Base-by-base conservation (phyloP, 148 eudicot genomes). In the Dysphania ambrosioides region DNA sequence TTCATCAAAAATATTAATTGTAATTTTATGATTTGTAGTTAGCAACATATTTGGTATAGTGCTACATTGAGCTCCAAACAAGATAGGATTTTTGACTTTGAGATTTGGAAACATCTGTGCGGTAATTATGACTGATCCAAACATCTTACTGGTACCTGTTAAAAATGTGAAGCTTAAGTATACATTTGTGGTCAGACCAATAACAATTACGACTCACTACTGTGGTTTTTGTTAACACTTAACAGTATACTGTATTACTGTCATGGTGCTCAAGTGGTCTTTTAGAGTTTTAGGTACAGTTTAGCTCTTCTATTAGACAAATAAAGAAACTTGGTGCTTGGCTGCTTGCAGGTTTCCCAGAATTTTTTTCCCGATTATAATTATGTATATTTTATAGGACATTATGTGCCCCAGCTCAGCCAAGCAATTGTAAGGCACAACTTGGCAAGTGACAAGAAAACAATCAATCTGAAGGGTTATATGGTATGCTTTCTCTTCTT, bases 391-490 rank as follows among this genome's bases (percentile, higher is more conserved):
- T 40, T 87, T 76, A 41, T 85, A 95, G 99, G 99, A 70, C 99
- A 95, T 78, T 95, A 95, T 86, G 92, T 92, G 42, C 96, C 99
- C 75, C 99, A 95, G 82, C 88, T 95, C 47, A 92, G 97, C 88
- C 97, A 90, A 80, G 96, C 92, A 70, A 88, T 95, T 36, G 92
- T 90, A 64, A 83, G 84, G 74, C 72, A 92, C 87, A 95, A 95
- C 79, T 58, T 73, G 53, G 87, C 76, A 10, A 70, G 70, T 79
- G 71, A 66, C 64, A 72, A 59, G 31, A 85, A 70, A 57, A 57
- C 78, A 57, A 89, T 95, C 68, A 88, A 87, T 80, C 68, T 95
- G 34, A 92, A 89, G 85, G 97, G 99, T 63, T 95, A 90, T 83
- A 95, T 95, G 96, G 99, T 92, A 85, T 72, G 85, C 3, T 56